Evolutionary conservation across 306 rosid genomes (phyloP).

Genomic region (Cicer bijugum): DNA sequence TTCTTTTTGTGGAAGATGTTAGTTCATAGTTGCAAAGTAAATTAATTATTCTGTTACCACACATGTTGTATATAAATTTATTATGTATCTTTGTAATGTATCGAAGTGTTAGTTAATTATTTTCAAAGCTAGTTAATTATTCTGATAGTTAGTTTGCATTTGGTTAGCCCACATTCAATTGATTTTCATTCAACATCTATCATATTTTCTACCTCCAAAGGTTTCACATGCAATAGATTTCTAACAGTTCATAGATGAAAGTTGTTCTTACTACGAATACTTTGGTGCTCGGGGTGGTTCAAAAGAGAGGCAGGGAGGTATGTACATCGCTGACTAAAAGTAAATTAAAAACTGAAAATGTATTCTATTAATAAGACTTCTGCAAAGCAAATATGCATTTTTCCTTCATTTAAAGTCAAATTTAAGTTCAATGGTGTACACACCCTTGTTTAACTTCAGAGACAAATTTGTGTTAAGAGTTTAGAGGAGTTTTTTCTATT

Average conservation of each 20-base stretch:
- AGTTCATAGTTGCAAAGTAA: background rate
- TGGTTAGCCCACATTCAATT: background rate
- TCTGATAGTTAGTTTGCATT: background rate
- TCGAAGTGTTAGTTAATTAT: no score
- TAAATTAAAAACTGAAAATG: conserved; percentile 10
- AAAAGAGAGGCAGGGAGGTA: conserved; percentile 96
- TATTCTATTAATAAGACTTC: conserved; percentile 8
- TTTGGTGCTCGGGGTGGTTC: conserved; percentile 96
- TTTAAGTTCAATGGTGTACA: background rate
- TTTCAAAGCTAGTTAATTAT: no score
- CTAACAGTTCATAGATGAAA: conserved; percentile 10
- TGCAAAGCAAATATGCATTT: background rate
- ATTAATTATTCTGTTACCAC: background rate
- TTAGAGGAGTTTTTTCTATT: background rate
- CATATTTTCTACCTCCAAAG: background rate
- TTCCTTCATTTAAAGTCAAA: background rate
- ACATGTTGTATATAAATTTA: background rate
- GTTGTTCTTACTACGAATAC: conserved; percentile 1
- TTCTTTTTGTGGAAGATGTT: conserved; percentile 8
- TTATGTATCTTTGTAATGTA: no score
- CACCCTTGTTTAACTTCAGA: background rate
- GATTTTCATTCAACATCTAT: background rate
- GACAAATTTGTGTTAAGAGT: background rate
- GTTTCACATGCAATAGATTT: background rate
- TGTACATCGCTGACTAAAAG: conserved; percentile 25